Evolutionary conservation across 192 early-diverging fungal genomes (phyloP).

Genomic region (Gryganskiella cystojenkinii): DNA sequence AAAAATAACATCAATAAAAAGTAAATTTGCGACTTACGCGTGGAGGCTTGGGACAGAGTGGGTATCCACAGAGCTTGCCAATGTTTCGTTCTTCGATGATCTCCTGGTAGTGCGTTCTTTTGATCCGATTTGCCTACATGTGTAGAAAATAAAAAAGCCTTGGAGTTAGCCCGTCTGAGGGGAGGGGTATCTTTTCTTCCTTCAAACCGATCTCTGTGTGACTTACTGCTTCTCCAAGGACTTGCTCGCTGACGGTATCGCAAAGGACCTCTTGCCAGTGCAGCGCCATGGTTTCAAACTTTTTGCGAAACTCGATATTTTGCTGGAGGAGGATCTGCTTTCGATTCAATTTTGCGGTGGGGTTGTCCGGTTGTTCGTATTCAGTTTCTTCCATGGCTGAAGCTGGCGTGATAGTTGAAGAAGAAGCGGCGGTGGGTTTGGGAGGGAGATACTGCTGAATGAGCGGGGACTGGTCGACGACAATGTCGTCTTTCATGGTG

Average conservation of each 20-base stretch:
- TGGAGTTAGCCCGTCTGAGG: not conserved
- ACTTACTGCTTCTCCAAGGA: conserved; percentile 55
- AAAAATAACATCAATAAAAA: conserved; percentile 14
- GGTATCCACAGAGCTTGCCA: conserved; percentile 82
- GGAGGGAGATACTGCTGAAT: conserved; percentile 38
- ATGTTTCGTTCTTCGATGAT: conserved; percentile 79
- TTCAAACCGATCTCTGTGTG: not conserved
- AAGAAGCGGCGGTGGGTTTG: not conserved
- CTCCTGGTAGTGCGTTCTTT: conserved; percentile 73
- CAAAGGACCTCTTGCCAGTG: conserved; percentile 59
- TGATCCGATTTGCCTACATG: conserved; percentile 68
- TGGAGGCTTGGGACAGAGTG: conserved; percentile 71
- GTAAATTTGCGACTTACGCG: conserved; percentile 36
- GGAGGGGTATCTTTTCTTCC: not conserved
- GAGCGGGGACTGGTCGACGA: conserved; percentile 36
- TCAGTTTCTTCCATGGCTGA: not conserved
- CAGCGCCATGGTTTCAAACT: conserved; percentile 54
- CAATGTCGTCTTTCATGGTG: conserved; percentile 53
- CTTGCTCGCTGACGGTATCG: conserved; percentile 52
- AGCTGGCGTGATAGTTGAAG: not conserved
- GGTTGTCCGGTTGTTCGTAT: not conserved
- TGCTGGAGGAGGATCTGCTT: conserved; percentile 39
- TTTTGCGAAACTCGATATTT: conserved; percentile 38
- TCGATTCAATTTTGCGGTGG: conserved; percentile 8
- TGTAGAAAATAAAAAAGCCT: not conserved